Evolutionary conservation across 192 early-diverging fungal genomes (phyloP), one percentile per base, ranked within the genome.

Genomic region (Coemansia sp.): DNA sequence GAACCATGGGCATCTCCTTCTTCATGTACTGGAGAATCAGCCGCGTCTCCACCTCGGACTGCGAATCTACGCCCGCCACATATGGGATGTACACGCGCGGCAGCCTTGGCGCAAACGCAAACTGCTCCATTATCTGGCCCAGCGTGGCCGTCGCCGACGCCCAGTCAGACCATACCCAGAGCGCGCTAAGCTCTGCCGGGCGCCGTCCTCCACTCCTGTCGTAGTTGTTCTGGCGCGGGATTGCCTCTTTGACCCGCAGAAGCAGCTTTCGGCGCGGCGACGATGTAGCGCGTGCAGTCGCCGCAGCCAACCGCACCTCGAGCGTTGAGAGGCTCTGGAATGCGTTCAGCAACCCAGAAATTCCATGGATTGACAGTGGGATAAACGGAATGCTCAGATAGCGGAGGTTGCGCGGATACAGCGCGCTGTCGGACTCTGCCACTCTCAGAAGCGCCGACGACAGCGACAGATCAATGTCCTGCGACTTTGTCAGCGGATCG

Each of bases 311-410:
- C 12, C 79, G 67, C 68, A 82, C 79, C 53, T 82, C 79, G 7
- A 82, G 71, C 45, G 73, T 76, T 6, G 66, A 21, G 60, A 82
- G 71, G 26, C 75, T 66, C 21, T 62, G 79, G 26, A 82, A 82
- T 11, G 79, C 74, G 45, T 36, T 52, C 44, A 76, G 33, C 16
- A 82, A 72, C 60, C 79, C 79, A 15, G 74, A 67, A 38, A 82
- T 76, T 10, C 79, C 79, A 49, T 75, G 73, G 11, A 70, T 71
- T 0, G 79, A 68, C 16, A 82, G 71, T 14, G 79, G 74, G 16
- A 82, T 82, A 39, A 82, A 76, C 56, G 79, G 79, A 15, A 82
- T 72, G 65, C 79, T 82, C 57, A 82, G 79, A 58, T 82, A 82
- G 35, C 79, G 79, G 67, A 82, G 68, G 43, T 73, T 60, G 24